These are phyloP conservation scores for Pseudoscleropodium purum DNA, from an alignment of 225 moss, liverwort and hornwort species.

Conservation along the genomic window DNA sequence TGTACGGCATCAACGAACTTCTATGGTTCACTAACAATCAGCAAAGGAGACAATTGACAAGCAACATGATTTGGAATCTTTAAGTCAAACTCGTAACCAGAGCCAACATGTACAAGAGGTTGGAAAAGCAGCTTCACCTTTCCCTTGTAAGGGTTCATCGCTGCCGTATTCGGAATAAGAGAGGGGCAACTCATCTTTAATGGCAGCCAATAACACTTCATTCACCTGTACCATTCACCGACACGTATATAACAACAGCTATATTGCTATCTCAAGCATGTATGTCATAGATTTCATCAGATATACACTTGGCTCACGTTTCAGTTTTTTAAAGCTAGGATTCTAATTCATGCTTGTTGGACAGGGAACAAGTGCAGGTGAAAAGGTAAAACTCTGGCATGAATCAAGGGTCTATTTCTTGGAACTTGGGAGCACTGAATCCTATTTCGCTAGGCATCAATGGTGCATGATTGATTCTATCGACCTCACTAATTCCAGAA, in stretches of 20 bases:
- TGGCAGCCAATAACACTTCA: slow-evolving; percentile 43
- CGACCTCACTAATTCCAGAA: not conserved
- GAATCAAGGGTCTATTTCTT: not conserved
- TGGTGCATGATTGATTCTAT: not conserved
- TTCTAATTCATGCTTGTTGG: not conserved
- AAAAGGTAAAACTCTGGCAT: not conserved
- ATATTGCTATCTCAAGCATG: not conserved
- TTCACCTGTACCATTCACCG: slow-evolving; percentile 54
- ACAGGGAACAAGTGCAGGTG: not conserved
- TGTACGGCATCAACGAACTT: not conserved
- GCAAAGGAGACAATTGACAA: not conserved
- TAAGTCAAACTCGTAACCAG: not conserved
- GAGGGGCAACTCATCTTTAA: slow-evolving; percentile 37
- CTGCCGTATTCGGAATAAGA: slow-evolving; percentile 33
- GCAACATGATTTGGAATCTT: not conserved
- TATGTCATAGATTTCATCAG: not conserved
- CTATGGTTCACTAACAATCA: not conserved
- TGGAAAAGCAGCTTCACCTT: slow-evolving; percentile 25
- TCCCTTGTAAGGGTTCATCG: slow-evolving; percentile 5
- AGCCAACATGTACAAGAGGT: not conserved
- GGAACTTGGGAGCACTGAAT: not conserved
- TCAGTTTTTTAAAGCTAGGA: not conserved
- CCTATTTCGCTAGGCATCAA: not conserved
- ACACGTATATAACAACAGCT: not conserved
- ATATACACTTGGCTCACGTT: not conserved